Evolutionary conservation across 176 grass and related monocot species (phyloP), one percentile per base, ranked within the genome.

Genomic region (Poa annua): DNA sequence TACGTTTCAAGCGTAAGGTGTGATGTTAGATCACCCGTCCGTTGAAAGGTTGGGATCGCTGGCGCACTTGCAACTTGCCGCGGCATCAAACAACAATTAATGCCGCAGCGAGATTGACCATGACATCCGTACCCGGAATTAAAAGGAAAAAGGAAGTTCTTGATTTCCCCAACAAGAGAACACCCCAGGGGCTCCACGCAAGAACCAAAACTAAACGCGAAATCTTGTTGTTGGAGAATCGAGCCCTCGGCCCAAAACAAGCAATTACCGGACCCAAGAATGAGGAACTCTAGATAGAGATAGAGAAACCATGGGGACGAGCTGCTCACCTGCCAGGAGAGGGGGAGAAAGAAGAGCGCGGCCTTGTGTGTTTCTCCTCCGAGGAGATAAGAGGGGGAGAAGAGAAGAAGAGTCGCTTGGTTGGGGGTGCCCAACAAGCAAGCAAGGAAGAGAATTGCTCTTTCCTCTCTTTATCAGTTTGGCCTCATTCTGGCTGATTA

Each of bases 331-430:
- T 84, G 45, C 22, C 34, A 83, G 66, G 67, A 39, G 73, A 70
- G 71, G 54, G 66, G 20, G 73, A 70, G 85, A 57, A 32, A 24
- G 11, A 67, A 59, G 34, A 10, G 33, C 71, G 45, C 45, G 32
- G 52, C 57, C 81, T 34, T 54, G 66, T 32, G 45, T 71, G 68
- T 71, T 71, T 71, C 41, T 73, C 45, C 35, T 77, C 78, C 78
- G 45, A 78, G 35, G 20, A 86, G 83, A 86, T 86, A 89, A 78
- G 65, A 66, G 52, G 79, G 32, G 32, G 57, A 78, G n/a, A 16
- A 69, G 45, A 14, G 45, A 48, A 48, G 65, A 17, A 21, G 36
- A 7, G 51, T 73, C 70, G 24, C 44, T 51, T 74, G 71, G 71
- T 74, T 74, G 71, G 47, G 75, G 34, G 20, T 52, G 71, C 29